Evolutionary conservation across 1,139 yeast genomes (phyloP).

Genomic region (Suhomyces choctaworum): DNA sequence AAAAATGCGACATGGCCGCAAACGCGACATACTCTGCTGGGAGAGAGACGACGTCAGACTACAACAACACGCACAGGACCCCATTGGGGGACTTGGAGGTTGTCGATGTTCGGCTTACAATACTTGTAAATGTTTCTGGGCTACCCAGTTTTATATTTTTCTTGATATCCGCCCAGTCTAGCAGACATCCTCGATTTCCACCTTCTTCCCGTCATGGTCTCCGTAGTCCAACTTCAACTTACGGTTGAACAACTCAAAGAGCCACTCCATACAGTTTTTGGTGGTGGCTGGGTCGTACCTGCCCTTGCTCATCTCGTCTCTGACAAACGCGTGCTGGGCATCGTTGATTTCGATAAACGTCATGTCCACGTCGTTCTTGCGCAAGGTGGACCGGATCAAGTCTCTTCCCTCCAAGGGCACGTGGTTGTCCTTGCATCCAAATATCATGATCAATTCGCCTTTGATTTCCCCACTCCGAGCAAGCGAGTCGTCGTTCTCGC

Average conservation of each 20-base stretch:
- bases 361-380: slow-evolving; percentile 60
- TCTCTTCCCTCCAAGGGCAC: slow-evolving; percentile 81
- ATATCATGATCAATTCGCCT: slow-evolving; percentile 65
- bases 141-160: no score
- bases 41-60: no score
- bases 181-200: slow-evolving; percentile 64
- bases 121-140: no score
- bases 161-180: slow-evolving; percentile 21
- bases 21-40: no score
- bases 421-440: slow-evolving; percentile 79
- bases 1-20: no score
- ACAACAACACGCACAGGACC: no score
- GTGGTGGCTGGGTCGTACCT: slow-evolving; percentile 79
- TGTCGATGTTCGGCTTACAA: no score
- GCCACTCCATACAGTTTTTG: slow-evolving; percentile 63
- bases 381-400: slow-evolving; percentile 61
- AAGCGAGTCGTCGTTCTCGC: slow-evolving; percentile 64
- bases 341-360: slow-evolving; percentile 75
- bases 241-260: slow-evolving; percentile 70
- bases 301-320: slow-evolving; percentile 78
- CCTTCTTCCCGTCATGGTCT: slow-evolving; percentile 51
- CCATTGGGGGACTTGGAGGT: no score
- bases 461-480: slow-evolving; percentile 53
- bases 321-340: slow-evolving; percentile 81
- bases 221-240: slow-evolving; percentile 68